Percentiles rank a stretch among this genome's conserved stretches.
These are phyloP conservation scores for Nakataea oryzae DNA, from an alignment of 2,329 filamentous ascomycete species.

Conservation along the genomic window DNA sequence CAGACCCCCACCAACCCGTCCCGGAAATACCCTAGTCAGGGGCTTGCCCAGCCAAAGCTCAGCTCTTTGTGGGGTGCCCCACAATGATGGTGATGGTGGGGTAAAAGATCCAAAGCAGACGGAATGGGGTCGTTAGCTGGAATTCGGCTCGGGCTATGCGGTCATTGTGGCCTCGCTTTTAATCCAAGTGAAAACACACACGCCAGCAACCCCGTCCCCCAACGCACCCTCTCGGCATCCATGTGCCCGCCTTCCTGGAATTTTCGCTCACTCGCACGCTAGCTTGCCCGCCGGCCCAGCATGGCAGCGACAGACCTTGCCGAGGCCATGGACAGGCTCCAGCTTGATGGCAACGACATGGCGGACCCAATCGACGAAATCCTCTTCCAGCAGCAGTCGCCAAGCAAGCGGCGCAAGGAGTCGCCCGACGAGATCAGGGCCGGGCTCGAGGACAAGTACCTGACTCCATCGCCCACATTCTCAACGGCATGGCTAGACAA, in stretches of 20 bases:
- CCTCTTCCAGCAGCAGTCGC: slow-evolving; percentile 31
- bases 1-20: no score
- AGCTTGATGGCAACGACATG: slow-evolving; percentile 23
- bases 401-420: slow-evolving; percentile 33
- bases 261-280: not conserved
- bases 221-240: slow-evolving; percentile 7
- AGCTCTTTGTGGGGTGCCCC: not conserved
- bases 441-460: slow-evolving; percentile 64
- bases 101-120: not conserved
- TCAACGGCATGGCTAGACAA: slow-evolving; percentile 78
- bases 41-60: no score
- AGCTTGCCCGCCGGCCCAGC: not conserved
- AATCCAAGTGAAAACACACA: no score
- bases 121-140: no score
- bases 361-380: slow-evolving; percentile 44
- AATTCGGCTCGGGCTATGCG: not conserved
- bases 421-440: slow-evolving; percentile 54
- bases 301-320: slow-evolving; percentile 21
- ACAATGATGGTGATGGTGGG: not conserved
- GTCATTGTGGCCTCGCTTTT: no score
- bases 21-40: no score
- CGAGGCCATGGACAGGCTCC: slow-evolving; percentile 39
- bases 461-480: slow-evolving; percentile 72
- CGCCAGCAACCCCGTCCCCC: no score
- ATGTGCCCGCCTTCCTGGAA: not conserved